Evolutionary conservation across 495 filamentous ascomycete species (phyloP).

Genomic region (Xylaria castorea): DNA sequence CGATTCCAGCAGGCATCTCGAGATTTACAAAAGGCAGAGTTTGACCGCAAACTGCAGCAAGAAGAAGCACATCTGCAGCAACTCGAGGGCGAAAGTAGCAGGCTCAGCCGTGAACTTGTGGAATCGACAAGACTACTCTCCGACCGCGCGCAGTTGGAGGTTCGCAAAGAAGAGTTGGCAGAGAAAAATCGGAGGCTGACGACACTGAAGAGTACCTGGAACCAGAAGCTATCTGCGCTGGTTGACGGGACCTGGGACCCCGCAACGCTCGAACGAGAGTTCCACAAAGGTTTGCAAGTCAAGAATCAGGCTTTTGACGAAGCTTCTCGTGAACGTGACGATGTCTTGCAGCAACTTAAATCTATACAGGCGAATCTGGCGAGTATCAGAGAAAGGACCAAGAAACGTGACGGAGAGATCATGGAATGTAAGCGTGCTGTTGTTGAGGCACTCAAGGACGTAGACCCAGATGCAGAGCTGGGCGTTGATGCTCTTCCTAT

Average conservation of each 20-base stretch:
- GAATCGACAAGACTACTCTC: constrained; percentile 79
- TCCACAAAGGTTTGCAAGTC: constrained; percentile 67
- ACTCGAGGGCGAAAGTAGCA: constrained; percentile 71
- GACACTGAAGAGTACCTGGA: constrained; percentile 78
- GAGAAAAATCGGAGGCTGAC: constrained; percentile 73
- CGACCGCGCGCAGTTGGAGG: constrained; percentile 79
- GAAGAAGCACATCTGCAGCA: constrained; percentile 66
- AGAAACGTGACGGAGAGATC: constrained; percentile 68
- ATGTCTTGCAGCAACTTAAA: constrained; percentile 72
- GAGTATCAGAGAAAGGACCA: constrained; percentile 63
- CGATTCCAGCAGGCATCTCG: constrained; percentile 67
- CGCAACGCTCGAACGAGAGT: constrained; percentile 72
- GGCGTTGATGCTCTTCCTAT: constrained; percentile 50
- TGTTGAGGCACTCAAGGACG: constrained; percentile 47
- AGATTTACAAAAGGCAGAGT: constrained; percentile 64
- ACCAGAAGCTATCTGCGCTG: constrained; percentile 66
- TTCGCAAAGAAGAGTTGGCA: constrained; percentile 76
- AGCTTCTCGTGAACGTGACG: constrained; percentile 71
- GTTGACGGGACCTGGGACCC: constrained; percentile 72
- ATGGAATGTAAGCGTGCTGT: constrained; percentile 62
- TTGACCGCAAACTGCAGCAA: constrained; percentile 71
- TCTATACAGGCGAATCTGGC: constrained; percentile 81
- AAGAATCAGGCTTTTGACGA: constrained; percentile 60
- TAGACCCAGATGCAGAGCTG: constrained; percentile 37
- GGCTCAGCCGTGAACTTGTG: constrained; percentile 75